Base-by-base conservation (phyloP, 192 early-diverging fungal species). In the Backusella sp. region DNA sequence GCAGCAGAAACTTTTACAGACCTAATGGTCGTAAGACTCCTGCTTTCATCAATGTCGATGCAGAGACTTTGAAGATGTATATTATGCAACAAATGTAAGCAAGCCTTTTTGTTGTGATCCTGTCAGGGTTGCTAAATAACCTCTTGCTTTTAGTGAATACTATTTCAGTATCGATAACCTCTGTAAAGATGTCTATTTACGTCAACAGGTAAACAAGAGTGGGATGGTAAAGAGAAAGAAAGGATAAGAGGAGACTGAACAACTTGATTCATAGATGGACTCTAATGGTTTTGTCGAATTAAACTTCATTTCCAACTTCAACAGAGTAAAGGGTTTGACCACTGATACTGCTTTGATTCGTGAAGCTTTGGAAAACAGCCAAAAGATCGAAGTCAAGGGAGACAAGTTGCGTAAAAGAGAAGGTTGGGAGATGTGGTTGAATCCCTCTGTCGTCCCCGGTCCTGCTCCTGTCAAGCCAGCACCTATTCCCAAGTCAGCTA, bases 141-240 rank as follows among this genome's bases (percentile, higher is more conserved):
- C 65, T 30, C 15, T 69, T 53, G 15, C 12, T 34, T 15, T 39
- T 68, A 94, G 92, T 77, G 92, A 99, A 80, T 99, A 96, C 84
- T 99, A 99, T 86, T 98, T 98, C 77, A 96, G 94, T 68, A 89
- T 98, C 59, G 97, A 98, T 66, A 99, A 99, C 78, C 87, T 99
- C 69, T 96, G 95, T 91, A 95, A 94, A 73, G 98, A 99, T 80
- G 88, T 98, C 28, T 99, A 89, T 83, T 95, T 99, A 86, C 91
- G 98, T 53, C 85, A 76, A 30, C 80, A 86, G 74, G 84, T 80
- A 76, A 73, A 53, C 21, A 21, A 53, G 65, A 14, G 49, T 21
- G 4, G n/a, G 8, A 30, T 21, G 6, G 1, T n/a, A 28, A 2
- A 14, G 21, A 34, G 17, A 59, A 15, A 35, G 17, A 52, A 73